These are phyloP conservation scores for Boletellus emodensis DNA, from an alignment of 768 basidiomycete species.

Conservation along the genomic window DNA sequence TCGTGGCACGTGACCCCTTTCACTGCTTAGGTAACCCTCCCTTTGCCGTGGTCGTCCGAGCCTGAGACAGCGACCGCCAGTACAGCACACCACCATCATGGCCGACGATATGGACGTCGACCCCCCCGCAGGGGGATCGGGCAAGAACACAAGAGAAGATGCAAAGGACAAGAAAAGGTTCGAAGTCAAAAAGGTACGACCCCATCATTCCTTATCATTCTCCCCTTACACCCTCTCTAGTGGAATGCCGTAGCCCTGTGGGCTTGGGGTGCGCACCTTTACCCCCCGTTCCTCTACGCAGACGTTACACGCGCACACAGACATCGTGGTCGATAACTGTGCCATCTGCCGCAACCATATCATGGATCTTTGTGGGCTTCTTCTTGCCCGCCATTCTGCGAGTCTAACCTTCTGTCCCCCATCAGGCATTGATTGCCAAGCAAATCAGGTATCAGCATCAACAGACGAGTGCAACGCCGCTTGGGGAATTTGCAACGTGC, in stretches of 20 bases:
- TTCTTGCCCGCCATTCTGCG: neutral
- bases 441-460: constrained; percentile 95
- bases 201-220: neutral
- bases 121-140: constrained; percentile 32
- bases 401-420: constrained; percentile 4
- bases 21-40: constrained; percentile 13
- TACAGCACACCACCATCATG: constrained; percentile 33
- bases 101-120: constrained; percentile 75
- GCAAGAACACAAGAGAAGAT: constrained; percentile 50
- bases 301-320: constrained; percentile 38
- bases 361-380: constrained; percentile 93
- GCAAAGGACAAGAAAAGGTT: constrained; percentile 79
- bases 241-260: constrained; percentile 99
- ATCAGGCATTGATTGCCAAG: constrained; percentile 98
- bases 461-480: constrained; percentile 97
- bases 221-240: constrained; percentile 38
- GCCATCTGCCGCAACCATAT: constrained; percentile 99
- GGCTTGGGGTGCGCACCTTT: constrained; percentile 81
- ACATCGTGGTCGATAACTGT: constrained; percentile 99
- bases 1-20: constrained; percentile 32
- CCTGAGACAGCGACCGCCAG: too few relatives aligned
- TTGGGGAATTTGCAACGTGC: constrained; percentile 98
- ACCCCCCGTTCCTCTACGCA: neutral
- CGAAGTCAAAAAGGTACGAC: constrained; percentile 94
- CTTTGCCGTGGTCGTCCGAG: neutral